A percentile compares a stretch with the other conserved stretches of the same genome.
These are phyloP conservation scores for Yarrowia sp. DNA, from an alignment of 805 yeast genomes.

Conservation along the genomic window DNA sequence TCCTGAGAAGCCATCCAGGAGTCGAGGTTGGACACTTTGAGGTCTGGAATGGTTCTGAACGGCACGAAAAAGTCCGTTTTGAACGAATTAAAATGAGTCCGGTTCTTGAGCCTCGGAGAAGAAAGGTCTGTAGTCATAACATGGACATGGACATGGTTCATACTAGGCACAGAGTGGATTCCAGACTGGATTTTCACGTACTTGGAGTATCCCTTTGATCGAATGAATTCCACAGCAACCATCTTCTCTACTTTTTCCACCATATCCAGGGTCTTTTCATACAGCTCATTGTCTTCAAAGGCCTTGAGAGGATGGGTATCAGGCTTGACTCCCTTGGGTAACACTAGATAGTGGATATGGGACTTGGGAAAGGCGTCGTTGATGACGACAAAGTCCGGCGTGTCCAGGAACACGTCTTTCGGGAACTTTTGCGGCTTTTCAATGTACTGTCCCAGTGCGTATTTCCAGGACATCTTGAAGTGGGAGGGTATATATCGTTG, in stretches of 20 bases:
- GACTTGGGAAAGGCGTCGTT: slow-evolving; percentile 65
- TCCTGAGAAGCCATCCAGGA: slow-evolving; percentile 41
- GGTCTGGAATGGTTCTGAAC: slow-evolving; percentile 49
- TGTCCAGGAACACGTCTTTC: slow-evolving; percentile 45
- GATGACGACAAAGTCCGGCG: slow-evolving; percentile 54
- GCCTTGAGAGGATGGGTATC: slow-evolving; percentile 51
- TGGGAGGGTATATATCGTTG: not conserved
- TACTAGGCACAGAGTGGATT: slow-evolving; percentile 62
- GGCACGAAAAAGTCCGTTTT: slow-evolving; percentile 60
- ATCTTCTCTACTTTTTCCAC: slow-evolving; percentile 41
- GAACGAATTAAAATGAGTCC: slow-evolving; percentile 69
- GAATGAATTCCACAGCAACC: slow-evolving; percentile 37
- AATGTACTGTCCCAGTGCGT: slow-evolving; percentile 46
- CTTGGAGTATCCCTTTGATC: slow-evolving; percentile 27
- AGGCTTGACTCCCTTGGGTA: slow-evolving; percentile 47
- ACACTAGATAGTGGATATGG: slow-evolving; percentile 53
- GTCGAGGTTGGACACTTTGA: slow-evolving; percentile 38
- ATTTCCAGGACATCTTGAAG: slow-evolving; percentile 38
- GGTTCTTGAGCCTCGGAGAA: slow-evolving; percentile 54
- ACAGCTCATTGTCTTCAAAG: slow-evolving; percentile 41
- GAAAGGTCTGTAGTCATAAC: slow-evolving; percentile 63
- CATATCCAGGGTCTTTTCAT: slow-evolving; percentile 36
- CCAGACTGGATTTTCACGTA: slow-evolving; percentile 2
- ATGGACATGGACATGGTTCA: slow-evolving; percentile 69
- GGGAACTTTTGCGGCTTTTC: slow-evolving; percentile 43